Conservation (phyloP, 768 basidiomycete species). For the Russula sp. region DNA sequence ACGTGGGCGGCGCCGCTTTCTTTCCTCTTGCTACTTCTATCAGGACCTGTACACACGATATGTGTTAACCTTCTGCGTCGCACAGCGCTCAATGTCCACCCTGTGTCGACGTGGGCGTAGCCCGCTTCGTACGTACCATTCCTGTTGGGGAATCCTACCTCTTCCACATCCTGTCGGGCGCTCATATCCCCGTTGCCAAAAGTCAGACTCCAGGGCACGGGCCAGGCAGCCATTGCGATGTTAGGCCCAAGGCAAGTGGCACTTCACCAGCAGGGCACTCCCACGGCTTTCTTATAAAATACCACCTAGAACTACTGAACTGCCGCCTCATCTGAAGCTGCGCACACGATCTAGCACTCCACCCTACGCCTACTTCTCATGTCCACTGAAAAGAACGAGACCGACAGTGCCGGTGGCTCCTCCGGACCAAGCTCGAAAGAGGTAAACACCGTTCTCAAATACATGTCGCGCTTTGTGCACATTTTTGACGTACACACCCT, state of each 20-base stretch:
- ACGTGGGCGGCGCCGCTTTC: neutral
- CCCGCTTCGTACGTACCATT: neutral
- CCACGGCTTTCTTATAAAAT: neutral
- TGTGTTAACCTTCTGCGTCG: neutral
- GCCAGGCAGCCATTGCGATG: neutral
- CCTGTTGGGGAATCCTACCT: neutral
- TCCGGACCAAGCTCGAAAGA: neutral
- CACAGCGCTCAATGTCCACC: neutral
- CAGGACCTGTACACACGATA: neutral
- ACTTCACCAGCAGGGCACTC: neutral
- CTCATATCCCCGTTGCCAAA: neutral
- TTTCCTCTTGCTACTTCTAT: neutral
- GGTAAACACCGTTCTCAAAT: too few species aligned
- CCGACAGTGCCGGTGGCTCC: neutral
- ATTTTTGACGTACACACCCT: neutral
- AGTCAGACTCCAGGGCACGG: neutral
- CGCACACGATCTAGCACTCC: neutral
- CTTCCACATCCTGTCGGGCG: too few species aligned
- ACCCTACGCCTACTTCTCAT: neutral
- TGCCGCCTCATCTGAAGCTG: too few species aligned
- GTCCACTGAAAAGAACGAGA: too few species aligned
- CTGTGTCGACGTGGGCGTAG: too few species aligned
- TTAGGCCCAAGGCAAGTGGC: neutral
- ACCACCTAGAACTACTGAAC: too few species aligned
- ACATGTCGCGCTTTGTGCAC: too few species aligned